A percentile compares a stretch with the other conserved stretches of the same genome.
phyloP scores from a whole-genome alignment of 768 basidiomycete genomes.

The Phaffia australis region DNA sequence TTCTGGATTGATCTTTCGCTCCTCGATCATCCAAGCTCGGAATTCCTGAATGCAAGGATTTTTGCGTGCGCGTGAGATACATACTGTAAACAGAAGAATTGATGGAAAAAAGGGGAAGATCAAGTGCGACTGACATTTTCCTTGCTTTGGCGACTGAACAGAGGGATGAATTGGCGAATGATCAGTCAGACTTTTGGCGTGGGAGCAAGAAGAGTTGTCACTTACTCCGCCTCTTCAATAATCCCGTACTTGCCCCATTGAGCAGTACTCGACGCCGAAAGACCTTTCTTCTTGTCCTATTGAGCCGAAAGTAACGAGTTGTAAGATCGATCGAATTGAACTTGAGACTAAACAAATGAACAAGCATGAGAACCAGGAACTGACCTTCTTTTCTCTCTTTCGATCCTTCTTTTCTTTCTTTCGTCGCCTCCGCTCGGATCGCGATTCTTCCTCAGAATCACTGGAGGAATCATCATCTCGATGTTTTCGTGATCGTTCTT shows the following conservation, averaged over 20 bases:
- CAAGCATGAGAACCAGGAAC: conserved; percentile 15
- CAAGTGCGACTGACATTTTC: conserved; percentile 38
- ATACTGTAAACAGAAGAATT: background rate
- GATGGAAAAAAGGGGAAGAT: background rate
- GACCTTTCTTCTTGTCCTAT: conserved; percentile 48
- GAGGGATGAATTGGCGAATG: conserved; percentile 10
- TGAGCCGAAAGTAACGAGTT: conserved; percentile 8
- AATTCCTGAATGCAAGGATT: conserved; percentile 49
- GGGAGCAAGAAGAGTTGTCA: conserved; percentile 22
- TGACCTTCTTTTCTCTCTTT: conserved; percentile 43
- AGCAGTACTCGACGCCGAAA: conserved; percentile 39
- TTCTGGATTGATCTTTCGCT: conserved; percentile 82
- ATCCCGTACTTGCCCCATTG: conserved; percentile 89
- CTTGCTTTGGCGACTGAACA: conserved; percentile 62
- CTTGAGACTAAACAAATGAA: conserved; percentile 9
- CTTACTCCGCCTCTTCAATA: conserved; percentile 74
- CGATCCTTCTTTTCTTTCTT: conserved; percentile 28
- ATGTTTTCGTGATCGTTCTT: background rate
- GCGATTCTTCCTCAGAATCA: conserved; percentile 28
- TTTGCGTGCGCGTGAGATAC: background rate
- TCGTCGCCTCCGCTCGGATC: conserved; percentile 27
- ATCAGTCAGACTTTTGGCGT: background rate
- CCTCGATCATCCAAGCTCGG: conserved; percentile 84
- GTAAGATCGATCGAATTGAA: conserved; percentile 2
- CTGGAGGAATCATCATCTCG: conserved; percentile 25